Evolutionary conservation across 768 basidiomycete genomes (phyloP).

Genomic region (Cystobasidium tubakii): DNA sequence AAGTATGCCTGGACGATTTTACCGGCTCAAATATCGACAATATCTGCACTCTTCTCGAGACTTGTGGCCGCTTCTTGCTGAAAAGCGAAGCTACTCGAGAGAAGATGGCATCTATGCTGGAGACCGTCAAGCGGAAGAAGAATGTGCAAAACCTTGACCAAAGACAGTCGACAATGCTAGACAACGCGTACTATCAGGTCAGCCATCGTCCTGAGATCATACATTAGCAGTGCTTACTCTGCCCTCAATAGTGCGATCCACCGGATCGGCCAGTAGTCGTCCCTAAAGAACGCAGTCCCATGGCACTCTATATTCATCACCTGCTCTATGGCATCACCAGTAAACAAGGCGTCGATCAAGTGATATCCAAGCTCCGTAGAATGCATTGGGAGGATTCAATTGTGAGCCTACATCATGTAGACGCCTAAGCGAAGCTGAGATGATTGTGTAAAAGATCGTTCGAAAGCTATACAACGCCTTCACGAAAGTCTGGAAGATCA

Average conservation of each 20-base stretch:
- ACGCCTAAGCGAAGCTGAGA: background rate
- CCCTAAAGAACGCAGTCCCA: slow-evolving; percentile 74
- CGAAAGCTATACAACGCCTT: slow-evolving; percentile 76
- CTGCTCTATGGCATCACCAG: slow-evolving; percentile 87
- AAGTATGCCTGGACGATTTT: slow-evolving; percentile 94
- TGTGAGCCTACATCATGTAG: background rate
- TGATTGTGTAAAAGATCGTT: slow-evolving; percentile 54
- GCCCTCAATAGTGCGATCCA: slow-evolving; percentile 72
- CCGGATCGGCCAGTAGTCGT: slow-evolving; percentile 82
- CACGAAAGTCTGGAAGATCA: slow-evolving; percentile 97
- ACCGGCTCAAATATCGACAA: slow-evolving; percentile 88
- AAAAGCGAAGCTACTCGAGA: slow-evolving; percentile 79
- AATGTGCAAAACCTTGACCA: slow-evolving; percentile 90
- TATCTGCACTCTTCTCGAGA: slow-evolving; percentile 80
- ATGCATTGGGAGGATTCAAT: slow-evolving; percentile 82
- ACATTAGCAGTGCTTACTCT: slow-evolving; percentile 20
- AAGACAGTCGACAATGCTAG: slow-evolving; percentile 76
- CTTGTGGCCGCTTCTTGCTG: slow-evolving; percentile 84
- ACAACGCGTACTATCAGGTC: slow-evolving; percentile 98
- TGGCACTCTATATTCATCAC: slow-evolving; percentile 91
- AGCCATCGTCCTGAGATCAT: too few species aligned
- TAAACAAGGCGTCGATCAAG: slow-evolving; percentile 92
- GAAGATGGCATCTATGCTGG: slow-evolving; percentile 83
- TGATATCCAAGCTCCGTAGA: slow-evolving; percentile 83
- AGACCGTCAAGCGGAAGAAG: slow-evolving; percentile 80